Percentiles rank a stretch among this genome's conserved stretches.
Evolutionary conservation across 352 stramenopile genomes (phyloP).

Genomic region (Thalassiosira pacifica): DNA sequence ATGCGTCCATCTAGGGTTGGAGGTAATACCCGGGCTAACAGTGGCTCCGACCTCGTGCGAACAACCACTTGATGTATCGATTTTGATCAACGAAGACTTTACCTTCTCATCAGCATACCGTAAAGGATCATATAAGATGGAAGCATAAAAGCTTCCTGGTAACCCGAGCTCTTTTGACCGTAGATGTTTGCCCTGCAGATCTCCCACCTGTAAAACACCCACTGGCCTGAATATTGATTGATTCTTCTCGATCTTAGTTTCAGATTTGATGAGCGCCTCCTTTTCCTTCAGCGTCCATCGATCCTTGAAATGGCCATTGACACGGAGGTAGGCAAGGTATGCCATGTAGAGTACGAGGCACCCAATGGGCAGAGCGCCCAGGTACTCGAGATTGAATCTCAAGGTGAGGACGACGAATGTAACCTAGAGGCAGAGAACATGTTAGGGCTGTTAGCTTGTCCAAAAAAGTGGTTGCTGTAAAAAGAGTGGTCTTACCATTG

Average conservation of each 20-base stretch:
- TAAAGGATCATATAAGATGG: conserved; percentile 74
- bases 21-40: conserved; percentile 68
- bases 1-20: conserved; percentile 72
- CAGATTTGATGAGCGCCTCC: conserved; percentile 66
- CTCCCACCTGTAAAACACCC: conserved; percentile 68
- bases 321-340: conserved; percentile 61
- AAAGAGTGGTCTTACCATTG: conserved; percentile 44
- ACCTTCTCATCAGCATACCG: conserved; percentile 63
- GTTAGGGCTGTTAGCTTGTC: background rate
- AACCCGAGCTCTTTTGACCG: conserved; percentile 78
- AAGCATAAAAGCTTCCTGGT: conserved; percentile 78
- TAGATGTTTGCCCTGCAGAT: conserved; percentile 75
- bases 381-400: conserved; percentile 80
- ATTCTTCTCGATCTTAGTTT: conserved; percentile 70
- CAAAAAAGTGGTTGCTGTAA: background rate
- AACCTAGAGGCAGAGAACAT: conserved; percentile 49
- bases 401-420: conserved; percentile 72
- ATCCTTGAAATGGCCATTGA: conserved; percentile 65
- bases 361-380: conserved; percentile 71
- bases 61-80: conserved; percentile 69
- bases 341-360: conserved; percentile 74
- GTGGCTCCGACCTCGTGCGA: conserved; percentile 77
- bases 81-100: conserved; percentile 56
- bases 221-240: conserved; percentile 77
- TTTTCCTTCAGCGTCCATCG: conserved; percentile 74